Conservation (phyloP, 2,329 filamentous ascomycete genomes). For the Phaeosphaeriaceae sp. region DNA sequence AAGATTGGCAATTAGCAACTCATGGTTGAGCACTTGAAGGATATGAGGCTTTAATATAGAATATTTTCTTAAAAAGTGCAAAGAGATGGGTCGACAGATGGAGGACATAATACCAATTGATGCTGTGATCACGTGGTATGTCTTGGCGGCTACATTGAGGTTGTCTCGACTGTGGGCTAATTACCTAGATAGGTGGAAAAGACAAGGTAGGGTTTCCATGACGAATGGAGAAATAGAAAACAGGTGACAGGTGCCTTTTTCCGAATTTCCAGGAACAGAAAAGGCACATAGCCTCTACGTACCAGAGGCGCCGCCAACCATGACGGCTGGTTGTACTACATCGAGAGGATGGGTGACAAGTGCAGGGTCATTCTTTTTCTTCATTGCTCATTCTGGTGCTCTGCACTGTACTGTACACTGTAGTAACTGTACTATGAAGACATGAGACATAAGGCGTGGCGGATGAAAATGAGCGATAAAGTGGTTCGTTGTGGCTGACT, state of each 20-base stretch:
- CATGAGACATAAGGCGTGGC: not conserved
- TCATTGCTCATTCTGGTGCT: constrained; percentile 26
- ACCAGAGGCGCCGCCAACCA: constrained; percentile 40
- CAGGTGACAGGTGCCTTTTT: not conserved
- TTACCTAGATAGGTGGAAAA: too few species aligned
- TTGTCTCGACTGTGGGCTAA: not conserved
- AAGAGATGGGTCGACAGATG: not conserved
- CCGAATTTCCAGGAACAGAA: not conserved
- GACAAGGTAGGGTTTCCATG: too few species aligned
- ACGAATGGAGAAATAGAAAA: not conserved
- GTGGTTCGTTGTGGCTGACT: constrained; percentile 10
- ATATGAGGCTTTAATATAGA: too few species aligned
- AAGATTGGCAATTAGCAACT: too few species aligned
- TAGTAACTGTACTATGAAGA: too few species aligned
- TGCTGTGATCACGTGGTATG: constrained; percentile 13
- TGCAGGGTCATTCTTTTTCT: constrained; percentile 23
- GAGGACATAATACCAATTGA: too few species aligned
- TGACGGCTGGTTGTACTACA: constrained; percentile 31
- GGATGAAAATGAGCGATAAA: constrained; percentile 1
- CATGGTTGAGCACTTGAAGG: too few species aligned
- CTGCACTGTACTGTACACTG: too few species aligned
- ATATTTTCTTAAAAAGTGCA: too few species aligned
- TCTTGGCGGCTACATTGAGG: constrained; percentile 9
- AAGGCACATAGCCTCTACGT: constrained; percentile 17
- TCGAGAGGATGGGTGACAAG: constrained; percentile 37